Evolutionary conservation across 148 eudicot species (phyloP), one percentile per base, ranked within the genome.

Genomic region (Rhododendron griersonianum): DNA sequence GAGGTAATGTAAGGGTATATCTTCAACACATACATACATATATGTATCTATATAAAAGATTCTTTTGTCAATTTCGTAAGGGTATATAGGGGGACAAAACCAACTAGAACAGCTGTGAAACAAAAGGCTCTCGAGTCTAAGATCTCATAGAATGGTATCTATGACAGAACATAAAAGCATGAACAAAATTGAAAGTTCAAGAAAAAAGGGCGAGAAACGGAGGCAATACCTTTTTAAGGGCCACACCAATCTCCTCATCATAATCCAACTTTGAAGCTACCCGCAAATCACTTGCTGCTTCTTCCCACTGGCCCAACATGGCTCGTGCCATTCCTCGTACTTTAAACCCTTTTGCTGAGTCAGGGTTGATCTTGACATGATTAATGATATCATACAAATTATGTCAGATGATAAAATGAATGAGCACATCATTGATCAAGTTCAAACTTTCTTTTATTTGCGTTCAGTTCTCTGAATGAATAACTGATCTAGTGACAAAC

Each of bases 291-390:
- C 82, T 92, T 65, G 93, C 96, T 33, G 96, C 93, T 61, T 90
- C 91, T 86, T 92, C 92, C 95, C 96, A 94, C 85, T 83, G 89
- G 57, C 96, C 96, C 85, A 94, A 87, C 94, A 94, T 90, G 50
- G 96, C 92, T 82, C 86, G 90, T 33, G 95, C 96, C 91, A 93
- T 92, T 85, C 96, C 96, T 33, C 93, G 90, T 30, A 90, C 80
- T 88, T 94, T 94, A 81, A 87, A 93, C 81, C 94, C 95, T 90
- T 94, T 94, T 8, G 94, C 96, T 65, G 92, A 94, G 90, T 94
- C 96, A 33, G 95, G 89, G 87, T 94, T 94, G 59, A 94, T 91
- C 96, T 94, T 78, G 71, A 80, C 84, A 47, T 78, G 19, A 78
- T 78, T 65, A 55, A 50, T 3, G 25, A 67, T 48, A 65, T 23